A percentile compares a stretch with the other conserved stretches of the same genome.
Evolutionary conservation across 331 rosid genomes (phyloP).

Genomic region (Pyrus hybrid): DNA sequence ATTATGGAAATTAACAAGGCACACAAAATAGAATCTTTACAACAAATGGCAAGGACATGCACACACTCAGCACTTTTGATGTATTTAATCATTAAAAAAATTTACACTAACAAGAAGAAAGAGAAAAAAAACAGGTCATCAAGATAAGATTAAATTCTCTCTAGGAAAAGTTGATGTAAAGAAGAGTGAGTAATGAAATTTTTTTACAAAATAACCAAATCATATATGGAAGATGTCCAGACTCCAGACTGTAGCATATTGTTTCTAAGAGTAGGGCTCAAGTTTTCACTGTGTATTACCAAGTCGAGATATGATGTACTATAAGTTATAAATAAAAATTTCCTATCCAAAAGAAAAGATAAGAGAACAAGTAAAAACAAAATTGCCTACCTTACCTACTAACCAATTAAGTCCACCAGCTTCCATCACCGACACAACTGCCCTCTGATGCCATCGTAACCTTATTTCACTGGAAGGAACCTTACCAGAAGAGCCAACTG

Average conservation of each 20-base stretch:
- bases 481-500: slow-evolving; percentile 42
- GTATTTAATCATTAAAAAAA: neutral
- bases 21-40: neutral
- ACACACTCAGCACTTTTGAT: neutral
- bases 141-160: neutral
- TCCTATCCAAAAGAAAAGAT: neutral
- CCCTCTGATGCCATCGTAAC: slow-evolving; percentile 82
- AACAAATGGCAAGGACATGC: neutral
- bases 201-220: neutral
- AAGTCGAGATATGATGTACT: neutral
- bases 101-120: neutral
- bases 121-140: neutral
- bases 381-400: slow-evolving; percentile 99
- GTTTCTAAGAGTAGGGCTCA: neutral
- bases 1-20: neutral
- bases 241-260: neutral
- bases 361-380: slow-evolving; percentile 21
- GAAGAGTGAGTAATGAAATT: neutral
- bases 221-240: neutral
- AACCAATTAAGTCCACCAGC: slow-evolving; percentile 99
- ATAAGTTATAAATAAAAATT: neutral
- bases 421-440: slow-evolving; percentile 93
- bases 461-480: slow-evolving; percentile 55
- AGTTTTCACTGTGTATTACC: neutral
- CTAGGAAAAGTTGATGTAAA: neutral